phyloP scores from a whole-genome alignment of 495 filamentous ascomycete species.

The Penicillium tannophilum region DNA sequence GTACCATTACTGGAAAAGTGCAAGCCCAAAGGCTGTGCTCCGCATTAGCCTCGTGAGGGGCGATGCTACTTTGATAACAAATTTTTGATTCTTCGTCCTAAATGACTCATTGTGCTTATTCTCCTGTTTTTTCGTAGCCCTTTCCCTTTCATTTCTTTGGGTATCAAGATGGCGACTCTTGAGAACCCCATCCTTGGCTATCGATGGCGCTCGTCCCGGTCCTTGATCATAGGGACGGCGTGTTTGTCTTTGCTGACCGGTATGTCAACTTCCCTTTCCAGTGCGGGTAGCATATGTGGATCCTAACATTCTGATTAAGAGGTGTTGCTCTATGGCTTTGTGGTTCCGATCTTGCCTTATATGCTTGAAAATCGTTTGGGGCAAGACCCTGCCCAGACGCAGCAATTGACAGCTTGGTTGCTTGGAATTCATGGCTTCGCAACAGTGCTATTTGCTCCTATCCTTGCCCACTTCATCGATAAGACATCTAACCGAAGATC shows the following conservation, averaged over 20 bases:
- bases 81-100: not conserved
- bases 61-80: not conserved
- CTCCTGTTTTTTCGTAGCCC: not conserved
- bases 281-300: not conserved
- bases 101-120: not conserved
- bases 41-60: not conserved
- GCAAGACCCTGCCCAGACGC: conserved; percentile 14
- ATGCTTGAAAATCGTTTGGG: conserved; percentile 29
- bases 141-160: not conserved
- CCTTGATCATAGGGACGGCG: not conserved
- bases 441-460: conserved; percentile 14
- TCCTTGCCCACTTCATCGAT: conserved; percentile 27
- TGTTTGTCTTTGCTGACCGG: conserved; percentile 3
- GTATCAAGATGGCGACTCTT: not conserved
- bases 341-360: conserved; percentile 30
- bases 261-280: not conserved
- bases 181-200: not conserved
- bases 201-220: conserved; percentile 2
- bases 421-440: conserved; percentile 18
- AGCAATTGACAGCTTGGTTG: conserved; percentile 16
- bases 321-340: conserved; percentile 27
- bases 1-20: not conserved
- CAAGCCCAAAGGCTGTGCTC: not conserved
- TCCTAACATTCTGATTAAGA: not conserved
- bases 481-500: conserved; percentile 16